Evolutionary conservation across 495 filamentous ascomycete species (phyloP), one percentile per base, ranked within the genome.

Genomic region (Xylaria castorea): DNA sequence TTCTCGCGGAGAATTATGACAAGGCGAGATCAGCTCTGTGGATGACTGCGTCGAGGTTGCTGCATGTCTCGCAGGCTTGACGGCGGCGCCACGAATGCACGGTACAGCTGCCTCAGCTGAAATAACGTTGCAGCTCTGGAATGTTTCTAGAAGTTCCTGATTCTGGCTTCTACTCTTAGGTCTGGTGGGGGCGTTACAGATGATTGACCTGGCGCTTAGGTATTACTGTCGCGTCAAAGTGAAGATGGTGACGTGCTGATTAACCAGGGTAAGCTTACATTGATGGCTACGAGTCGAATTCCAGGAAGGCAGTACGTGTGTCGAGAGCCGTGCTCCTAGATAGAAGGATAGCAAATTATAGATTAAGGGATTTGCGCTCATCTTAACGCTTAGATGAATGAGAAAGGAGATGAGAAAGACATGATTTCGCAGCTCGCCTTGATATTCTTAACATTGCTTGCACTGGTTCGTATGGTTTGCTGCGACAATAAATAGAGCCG

Each of bases 111-210:
- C 44, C 50, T 42, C 48, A 68, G 66, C 50, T 68, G 50, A 68
- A 68, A 68, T 44, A 68, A 57, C 66, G 66, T 68, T 68, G 50
- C 66, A 57, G 66, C 36, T 57, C 50, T 36, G 55, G 61, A 68
- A 44, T 30, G 7, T 22, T 68, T 68, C 50, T 57, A n/a, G 66
- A 57, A 57, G 20, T 57, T 25, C 22, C 22, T 25, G 5, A 51
- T 25, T 3, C 65, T 55, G 8, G 34, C 32, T 25, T 55, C 48
- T 34, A 12, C 40, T 22, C n/a, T 14, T 30, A 0, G 36, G 34
- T 27, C 32, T 63, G 27, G 60, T 65, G 62, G 38, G 40, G 62
- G 8, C 7, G 25, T 60, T 18, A 25, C 34, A 40, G 58, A n/a
- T n/a, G 20, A 25, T 42, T 1, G 2, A 14, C 34, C 36, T 27